These are phyloP conservation scores for Gonapodya prolifera DNA, from an alignment of 192 early-diverging fungal species.

Conservation along the genomic window DNA sequence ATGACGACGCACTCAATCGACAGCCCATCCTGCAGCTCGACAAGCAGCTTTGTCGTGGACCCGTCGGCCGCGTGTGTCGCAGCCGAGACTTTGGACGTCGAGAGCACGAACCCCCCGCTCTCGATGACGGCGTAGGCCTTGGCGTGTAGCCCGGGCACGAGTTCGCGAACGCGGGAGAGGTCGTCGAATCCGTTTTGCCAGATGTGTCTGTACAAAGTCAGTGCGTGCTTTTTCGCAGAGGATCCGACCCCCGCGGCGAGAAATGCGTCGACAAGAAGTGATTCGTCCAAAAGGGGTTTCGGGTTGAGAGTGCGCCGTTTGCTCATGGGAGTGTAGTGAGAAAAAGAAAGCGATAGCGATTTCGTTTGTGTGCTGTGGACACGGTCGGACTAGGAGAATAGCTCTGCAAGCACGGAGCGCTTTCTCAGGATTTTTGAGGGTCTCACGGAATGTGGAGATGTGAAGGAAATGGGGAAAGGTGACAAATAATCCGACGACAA, in stretches of 20 bases:
- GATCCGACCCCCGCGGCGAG: not conserved
- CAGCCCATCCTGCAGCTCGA: conserved; percentile 45
- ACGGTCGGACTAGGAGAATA: no score
- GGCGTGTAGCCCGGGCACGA: not conserved
- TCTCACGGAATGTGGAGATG: no score
- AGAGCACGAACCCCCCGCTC: conserved; percentile 20
- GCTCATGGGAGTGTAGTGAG: no score
- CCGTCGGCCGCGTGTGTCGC: conserved; percentile 30
- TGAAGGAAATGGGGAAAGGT: no score
- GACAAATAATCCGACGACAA: no score
- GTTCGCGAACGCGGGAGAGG: not conserved
- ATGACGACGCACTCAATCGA: conserved; percentile 36
- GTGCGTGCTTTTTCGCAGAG: no score
- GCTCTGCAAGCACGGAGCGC: no score
- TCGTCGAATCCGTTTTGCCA: not conserved
- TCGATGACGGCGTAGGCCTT: not conserved
- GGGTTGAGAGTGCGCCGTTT: not conserved
- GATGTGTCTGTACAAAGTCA: no score
- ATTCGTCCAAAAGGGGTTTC: not conserved
- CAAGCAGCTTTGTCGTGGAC: conserved; percentile 38
- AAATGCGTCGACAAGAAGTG: not conserved
- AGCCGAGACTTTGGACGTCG: conserved; percentile 26
- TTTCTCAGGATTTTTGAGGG: no score
- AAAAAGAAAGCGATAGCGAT: no score
- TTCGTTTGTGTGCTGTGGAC: no score